These are phyloP conservation scores for Exophiala dermatitidis DNA, from an alignment of 2,329 filamentous ascomycete genomes.

Conservation along the genomic window DNA sequence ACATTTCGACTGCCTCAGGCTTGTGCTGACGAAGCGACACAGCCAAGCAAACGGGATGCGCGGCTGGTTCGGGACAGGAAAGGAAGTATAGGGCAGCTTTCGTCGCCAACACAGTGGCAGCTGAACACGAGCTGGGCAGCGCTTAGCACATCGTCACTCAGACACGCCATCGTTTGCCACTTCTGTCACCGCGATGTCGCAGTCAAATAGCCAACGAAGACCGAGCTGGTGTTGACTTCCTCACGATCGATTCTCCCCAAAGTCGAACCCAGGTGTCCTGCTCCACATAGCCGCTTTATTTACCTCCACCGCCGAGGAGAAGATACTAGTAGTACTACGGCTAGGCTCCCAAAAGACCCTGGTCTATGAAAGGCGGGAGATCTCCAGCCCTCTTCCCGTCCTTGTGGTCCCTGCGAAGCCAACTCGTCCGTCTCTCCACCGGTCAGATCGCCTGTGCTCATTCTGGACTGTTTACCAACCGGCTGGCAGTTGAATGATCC, in stretches of 20 bases:
- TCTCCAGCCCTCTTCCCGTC: slow-evolving; percentile 1
- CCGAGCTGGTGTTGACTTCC: too few relatives aligned
- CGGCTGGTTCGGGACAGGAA: slow-evolving; percentile 1
- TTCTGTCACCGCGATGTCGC: too few relatives aligned
- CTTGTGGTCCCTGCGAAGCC: not conserved
- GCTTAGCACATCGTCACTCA: not conserved
- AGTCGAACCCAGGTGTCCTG: too few relatives aligned
- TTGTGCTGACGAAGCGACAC: slow-evolving; percentile 3
- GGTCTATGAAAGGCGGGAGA: not conserved
- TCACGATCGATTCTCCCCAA: too few relatives aligned
- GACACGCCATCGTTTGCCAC: not conserved
- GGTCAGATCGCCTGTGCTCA: slow-evolving; percentile 2
- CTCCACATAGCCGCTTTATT: too few relatives aligned
- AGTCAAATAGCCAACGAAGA: too few relatives aligned
- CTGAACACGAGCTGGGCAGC: not conserved
- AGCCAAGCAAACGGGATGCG: slow-evolving; percentile 9
- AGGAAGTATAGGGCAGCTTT: slow-evolving; percentile 1
- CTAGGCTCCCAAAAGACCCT: not conserved
- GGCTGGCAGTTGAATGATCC: not conserved
- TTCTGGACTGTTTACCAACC: not conserved
- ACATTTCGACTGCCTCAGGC: too few relatives aligned
- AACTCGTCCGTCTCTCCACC: not conserved
- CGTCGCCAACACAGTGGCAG: not conserved
- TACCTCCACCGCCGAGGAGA: too few relatives aligned
- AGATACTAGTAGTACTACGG: too few relatives aligned